Evolutionary conservation across 192 early-diverging fungal species (phyloP), one percentile per base, ranked within the genome.

Genomic region (Gaertneriomyces sp.): DNA sequence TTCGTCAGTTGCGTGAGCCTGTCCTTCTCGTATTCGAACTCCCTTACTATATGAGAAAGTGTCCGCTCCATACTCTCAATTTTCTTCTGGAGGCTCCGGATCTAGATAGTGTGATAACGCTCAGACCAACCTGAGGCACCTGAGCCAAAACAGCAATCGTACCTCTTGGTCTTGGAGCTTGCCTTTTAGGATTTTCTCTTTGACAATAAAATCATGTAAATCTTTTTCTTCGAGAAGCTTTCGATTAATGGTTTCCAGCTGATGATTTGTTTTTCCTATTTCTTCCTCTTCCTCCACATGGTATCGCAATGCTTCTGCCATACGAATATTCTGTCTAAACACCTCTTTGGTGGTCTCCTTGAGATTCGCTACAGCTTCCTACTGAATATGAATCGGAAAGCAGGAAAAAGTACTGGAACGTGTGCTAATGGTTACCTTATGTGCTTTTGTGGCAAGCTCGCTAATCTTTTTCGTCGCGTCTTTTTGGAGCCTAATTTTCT

Each of bases 311-410:
- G 85, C 85, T 49, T 85, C 85, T 1, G 81, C 66, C 73, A 86
- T 83, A 7, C 81, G 72, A 4, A 85, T 64, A 63, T 86, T 86
- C 70, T 86, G 81, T 62, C 81, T 79, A 66, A 78, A 86, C 7
- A 86, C 80, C 41, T 86, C 85, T 61, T 86, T 86, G 20, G 82
- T 82, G 11, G 85, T 86, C 25, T 86, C 77, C 39, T 80, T 74
- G 38, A 86, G 68, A 53, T 80, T 83, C 38, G 60, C 55, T 6
- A 86, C 77, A 6, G 85, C 85, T 74, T 86, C 85, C 74, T 82
- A 56, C 40, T 45, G 20, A n/a, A n/a, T 46, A 25, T 60, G 57
- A 3, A 14, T 8, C 33, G 55, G 55, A n/a, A 17, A n/a, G 1
- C 12, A 38, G 14, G 16, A 4, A 57, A 57, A 16, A 16, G 55